Percentiles rank a stretch among this genome's conserved stretches.
phyloP scores from a whole-genome alignment of 1,284 basidiomycete genomes.

The Melampsora abietis-canadensis region DNA sequence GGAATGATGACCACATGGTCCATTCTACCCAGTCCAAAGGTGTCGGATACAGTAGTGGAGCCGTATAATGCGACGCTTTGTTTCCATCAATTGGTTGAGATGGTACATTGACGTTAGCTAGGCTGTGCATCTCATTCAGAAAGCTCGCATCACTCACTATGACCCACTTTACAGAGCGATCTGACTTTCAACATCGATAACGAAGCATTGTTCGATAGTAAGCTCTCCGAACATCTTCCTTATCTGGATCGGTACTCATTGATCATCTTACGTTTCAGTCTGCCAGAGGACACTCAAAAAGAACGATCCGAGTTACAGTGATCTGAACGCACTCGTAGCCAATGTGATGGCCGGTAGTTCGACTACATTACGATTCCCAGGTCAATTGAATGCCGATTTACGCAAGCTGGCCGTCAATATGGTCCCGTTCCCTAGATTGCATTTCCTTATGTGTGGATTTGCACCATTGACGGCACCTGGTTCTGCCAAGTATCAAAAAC shows the following conservation, averaged over 20 bases:
- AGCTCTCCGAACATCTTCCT: not conserved
- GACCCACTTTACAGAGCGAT: constrained; percentile 51
- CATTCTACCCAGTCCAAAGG: constrained; percentile 45
- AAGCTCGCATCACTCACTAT: not conserved
- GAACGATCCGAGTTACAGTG: constrained; percentile 34
- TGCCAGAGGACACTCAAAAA: constrained; percentile 44
- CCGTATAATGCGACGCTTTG: constrained; percentile 55
- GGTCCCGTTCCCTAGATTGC: constrained; percentile 54
- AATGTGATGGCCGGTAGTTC: constrained; percentile 44
- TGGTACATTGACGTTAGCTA: constrained; percentile 9
- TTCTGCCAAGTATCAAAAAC: constrained; percentile 52
- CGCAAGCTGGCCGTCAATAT: constrained; percentile 44
- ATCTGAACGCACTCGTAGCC: constrained; percentile 41
- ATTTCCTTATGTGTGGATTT: constrained; percentile 54
- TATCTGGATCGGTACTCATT: not conserved
- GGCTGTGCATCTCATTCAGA: not conserved
- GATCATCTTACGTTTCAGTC: constrained; percentile 11
- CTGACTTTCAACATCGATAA: constrained; percentile 47
- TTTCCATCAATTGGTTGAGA: constrained; percentile 55
- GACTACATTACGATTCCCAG: constrained; percentile 43
- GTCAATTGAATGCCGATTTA: constrained; percentile 65
- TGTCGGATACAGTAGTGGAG: constrained; percentile 54
- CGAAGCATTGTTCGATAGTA: constrained; percentile 46
- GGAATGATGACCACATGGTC: constrained; percentile 44
- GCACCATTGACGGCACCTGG: constrained; percentile 53